A percentile compares a stretch with the other conserved stretches of the same genome.
Conservation (phyloP, 768 basidiomycete species). For the Tulasnella sp. region DNA sequence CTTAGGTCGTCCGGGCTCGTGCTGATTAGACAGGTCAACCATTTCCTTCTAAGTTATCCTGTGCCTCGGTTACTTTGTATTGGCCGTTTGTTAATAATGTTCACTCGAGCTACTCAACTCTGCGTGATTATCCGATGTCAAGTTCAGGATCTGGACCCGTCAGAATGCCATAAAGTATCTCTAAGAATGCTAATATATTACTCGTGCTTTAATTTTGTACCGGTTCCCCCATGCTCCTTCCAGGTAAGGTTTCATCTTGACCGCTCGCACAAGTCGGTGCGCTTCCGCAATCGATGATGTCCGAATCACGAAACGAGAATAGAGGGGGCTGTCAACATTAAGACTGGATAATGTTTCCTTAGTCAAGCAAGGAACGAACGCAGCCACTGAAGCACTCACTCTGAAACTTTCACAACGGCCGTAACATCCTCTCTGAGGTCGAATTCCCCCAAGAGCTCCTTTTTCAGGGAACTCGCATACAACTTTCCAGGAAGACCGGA, state of each 20-base stretch:
- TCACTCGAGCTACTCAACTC: no score
- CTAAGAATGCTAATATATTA: constrained; percentile 52
- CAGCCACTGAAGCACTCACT: not conserved
- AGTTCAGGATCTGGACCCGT: no score
- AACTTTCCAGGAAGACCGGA: constrained; percentile 64
- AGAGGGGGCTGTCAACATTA: constrained; percentile 4
- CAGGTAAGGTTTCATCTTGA: constrained; percentile 61
- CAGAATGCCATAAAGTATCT: not conserved
- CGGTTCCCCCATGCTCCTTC: constrained; percentile 46
- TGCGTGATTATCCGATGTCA: no score
- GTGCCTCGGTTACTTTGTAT: not conserved
- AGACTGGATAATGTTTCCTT: not conserved
- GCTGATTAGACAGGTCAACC: not conserved
- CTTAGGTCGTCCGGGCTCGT: constrained; percentile 34
- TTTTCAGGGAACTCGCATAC: constrained; percentile 44
- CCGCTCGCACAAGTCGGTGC: constrained; percentile 62
- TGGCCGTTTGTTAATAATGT: no score
- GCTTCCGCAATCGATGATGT: constrained; percentile 66
- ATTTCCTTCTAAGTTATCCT: not conserved
- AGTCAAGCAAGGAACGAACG: not conserved
- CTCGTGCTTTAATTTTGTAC: constrained; percentile 53
- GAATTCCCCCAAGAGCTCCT: constrained; percentile 2
- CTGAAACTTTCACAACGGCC: constrained; percentile 1
- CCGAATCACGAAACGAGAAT: constrained; percentile 50
- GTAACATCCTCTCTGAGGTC: constrained; percentile 3